These are phyloP conservation scores for Microdochium trichocladiopsis DNA, from an alignment of 2,329 filamentous ascomycete species.

Conservation along the genomic window DNA sequence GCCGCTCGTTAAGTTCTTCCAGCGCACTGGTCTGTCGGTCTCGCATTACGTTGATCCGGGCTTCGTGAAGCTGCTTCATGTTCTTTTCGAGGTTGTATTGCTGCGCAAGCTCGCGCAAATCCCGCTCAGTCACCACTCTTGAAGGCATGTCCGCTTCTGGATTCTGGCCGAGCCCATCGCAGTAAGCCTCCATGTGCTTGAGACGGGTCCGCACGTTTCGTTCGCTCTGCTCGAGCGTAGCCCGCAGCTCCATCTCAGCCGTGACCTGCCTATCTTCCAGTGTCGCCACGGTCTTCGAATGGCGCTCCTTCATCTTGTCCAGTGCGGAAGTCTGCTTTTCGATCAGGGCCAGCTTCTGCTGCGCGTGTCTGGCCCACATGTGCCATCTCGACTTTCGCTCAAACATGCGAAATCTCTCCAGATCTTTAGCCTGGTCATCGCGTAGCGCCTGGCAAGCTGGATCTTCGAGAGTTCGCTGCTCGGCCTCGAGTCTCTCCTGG, in stretches of 20 bases:
- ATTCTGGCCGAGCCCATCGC: constrained; percentile 41
- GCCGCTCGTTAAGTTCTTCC: constrained; percentile 49
- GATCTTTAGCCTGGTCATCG: constrained; percentile 39
- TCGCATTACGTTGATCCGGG: constrained; percentile 58
- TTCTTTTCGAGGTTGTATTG: constrained; percentile 55
- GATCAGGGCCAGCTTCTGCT: constrained; percentile 36
- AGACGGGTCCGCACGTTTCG: constrained; percentile 48
- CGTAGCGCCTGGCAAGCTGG: constrained; percentile 35
- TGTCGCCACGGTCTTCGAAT: constrained; percentile 43
- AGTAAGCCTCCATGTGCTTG: constrained; percentile 63
- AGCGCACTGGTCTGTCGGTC: constrained; percentile 55
- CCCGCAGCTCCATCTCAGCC: constrained; percentile 53
- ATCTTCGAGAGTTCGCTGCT: constrained; percentile 35
- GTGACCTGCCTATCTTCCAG: constrained; percentile 56
- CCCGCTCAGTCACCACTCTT: constrained; percentile 50
- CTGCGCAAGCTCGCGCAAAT: constrained; percentile 50
- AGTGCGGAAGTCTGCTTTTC: constrained; percentile 40
- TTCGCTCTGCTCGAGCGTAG: constrained; percentile 48
- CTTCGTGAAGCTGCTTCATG: constrained; percentile 50
- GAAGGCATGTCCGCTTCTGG: constrained; percentile 32
- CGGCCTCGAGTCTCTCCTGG: constrained; percentile 33
- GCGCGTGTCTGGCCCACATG: constrained; percentile 43
- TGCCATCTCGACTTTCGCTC: constrained; percentile 38
- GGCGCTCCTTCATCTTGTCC: constrained; percentile 47
- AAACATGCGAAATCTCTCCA: constrained; percentile 43